A percentile compares a stretch with the other conserved stretches of the same genome.
Evolutionary conservation across 108 stramenopile genomes (phyloP).

Genomic region (Nannochloropsis salina): DNA sequence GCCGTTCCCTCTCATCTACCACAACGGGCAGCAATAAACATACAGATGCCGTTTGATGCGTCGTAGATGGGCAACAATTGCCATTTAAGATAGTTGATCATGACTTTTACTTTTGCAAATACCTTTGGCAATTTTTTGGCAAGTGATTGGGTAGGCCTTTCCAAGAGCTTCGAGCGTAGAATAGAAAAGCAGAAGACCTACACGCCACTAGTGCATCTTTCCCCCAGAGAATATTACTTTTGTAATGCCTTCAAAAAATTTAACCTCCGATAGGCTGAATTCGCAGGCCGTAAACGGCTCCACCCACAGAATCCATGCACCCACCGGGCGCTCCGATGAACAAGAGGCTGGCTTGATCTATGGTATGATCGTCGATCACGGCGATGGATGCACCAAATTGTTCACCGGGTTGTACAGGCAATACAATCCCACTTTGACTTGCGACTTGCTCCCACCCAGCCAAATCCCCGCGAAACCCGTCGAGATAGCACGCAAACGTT

Average conservation of each 20-base stretch:
- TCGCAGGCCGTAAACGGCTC: not conserved
- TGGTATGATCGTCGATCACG: not conserved
- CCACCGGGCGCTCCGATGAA: not conserved
- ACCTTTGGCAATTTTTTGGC: too few species aligned
- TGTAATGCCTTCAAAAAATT: not conserved
- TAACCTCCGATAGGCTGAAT: not conserved
- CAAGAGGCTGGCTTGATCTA: not conserved
- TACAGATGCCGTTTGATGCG: too few species aligned
- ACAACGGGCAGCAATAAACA: too few species aligned
- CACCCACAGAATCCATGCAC: not conserved
- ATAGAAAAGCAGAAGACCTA: too few species aligned
- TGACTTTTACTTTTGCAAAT: too few species aligned
- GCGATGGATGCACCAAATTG: not conserved
- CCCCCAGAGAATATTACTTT: too few species aligned
- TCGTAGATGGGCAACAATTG: too few species aligned
- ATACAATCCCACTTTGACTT: not conserved
- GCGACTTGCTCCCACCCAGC: constrained; percentile 1
- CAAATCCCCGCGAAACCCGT: not conserved
- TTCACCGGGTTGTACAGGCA: not conserved
- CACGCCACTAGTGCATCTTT: too few species aligned
- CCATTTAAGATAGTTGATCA: too few species aligned
- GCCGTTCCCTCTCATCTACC: too few species aligned
- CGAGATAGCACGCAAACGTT: not conserved
- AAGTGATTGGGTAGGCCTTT: too few species aligned
- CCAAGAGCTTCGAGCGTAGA: too few species aligned